phyloP scores from a whole-genome alignment of 2,329 filamentous ascomycete genomes.

The Stachybotrys elegans region DNA sequence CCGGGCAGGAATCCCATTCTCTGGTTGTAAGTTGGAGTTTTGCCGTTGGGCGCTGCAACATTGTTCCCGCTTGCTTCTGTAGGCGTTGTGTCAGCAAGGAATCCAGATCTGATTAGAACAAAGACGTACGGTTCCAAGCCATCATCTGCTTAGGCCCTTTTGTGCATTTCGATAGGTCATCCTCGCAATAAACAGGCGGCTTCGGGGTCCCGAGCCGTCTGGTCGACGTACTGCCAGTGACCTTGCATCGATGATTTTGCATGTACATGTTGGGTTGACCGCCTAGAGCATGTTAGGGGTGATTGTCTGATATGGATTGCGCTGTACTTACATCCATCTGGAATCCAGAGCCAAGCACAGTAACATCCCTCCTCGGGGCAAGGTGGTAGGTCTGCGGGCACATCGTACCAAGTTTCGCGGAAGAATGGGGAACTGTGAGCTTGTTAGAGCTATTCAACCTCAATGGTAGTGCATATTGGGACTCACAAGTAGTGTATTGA shows the following conservation, averaged over 20 bases:
- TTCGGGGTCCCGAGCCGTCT: slow-evolving; percentile 34
- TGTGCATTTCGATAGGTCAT: slow-evolving; percentile 35
- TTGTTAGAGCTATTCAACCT: not conserved
- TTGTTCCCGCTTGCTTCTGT: slow-evolving; percentile 29
- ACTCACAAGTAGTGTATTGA: slow-evolving; percentile 37
- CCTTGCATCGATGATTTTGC: slow-evolving; percentile 44
- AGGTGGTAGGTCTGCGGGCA: slow-evolving; percentile 19
- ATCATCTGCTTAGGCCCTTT: slow-evolving; percentile 46
- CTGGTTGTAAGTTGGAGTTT: slow-evolving; percentile 25
- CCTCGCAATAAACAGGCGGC: slow-evolving; percentile 35
- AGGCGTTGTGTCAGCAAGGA: too few relatives aligned
- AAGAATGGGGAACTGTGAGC: slow-evolving; percentile 20
- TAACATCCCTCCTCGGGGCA: slow-evolving; percentile 23
- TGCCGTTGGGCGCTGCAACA: slow-evolving; percentile 19
- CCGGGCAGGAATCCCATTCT: slow-evolving; percentile 27
- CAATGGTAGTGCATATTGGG: not conserved
- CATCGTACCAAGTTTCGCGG: slow-evolving; percentile 21
- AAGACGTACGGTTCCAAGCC: slow-evolving; percentile 37
- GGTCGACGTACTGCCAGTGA: slow-evolving; percentile 36
- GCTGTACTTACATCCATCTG: slow-evolving; percentile 18
- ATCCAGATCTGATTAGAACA: too few relatives aligned
- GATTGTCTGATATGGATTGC: not conserved
- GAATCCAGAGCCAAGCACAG: slow-evolving; percentile 25
- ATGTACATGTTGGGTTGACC: slow-evolving; percentile 33
- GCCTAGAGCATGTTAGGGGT: too few relatives aligned